Evolutionary conservation across 2,329 filamentous ascomycete genomes (phyloP).

Genomic region (Curvularia sp.): DNA sequence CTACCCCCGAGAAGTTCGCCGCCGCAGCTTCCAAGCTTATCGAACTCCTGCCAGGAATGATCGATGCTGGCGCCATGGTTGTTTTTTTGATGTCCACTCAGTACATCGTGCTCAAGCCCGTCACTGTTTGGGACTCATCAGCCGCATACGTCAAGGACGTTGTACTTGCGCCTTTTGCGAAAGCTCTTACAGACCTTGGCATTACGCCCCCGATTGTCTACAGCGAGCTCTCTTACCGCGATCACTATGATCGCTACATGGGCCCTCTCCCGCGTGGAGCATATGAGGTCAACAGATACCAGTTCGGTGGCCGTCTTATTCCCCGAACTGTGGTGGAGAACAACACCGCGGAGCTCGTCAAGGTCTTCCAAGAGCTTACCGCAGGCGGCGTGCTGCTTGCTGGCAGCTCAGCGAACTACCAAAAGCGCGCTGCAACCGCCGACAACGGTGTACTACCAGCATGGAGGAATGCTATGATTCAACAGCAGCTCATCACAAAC

Average conservation of each 20-base stretch:
- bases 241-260: conserved; percentile 36
- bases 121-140: conserved; percentile 16
- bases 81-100: conserved; percentile 25
- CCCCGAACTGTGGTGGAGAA: conserved; percentile 27
- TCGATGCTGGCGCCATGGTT: conserved; percentile 32
- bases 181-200: conserved; percentile 23
- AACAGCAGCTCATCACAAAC: conserved; percentile 31
- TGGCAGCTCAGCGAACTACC: conserved; percentile 27
- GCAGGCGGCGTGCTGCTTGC: conserved; percentile 27
- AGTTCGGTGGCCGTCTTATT: conserved; percentile 33
- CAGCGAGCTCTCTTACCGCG: conserved; percentile 30
- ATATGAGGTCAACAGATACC: conserved; percentile 27
- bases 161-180: conserved; percentile 33
- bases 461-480: conserved; percentile 32
- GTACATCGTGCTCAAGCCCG: conserved; percentile 17
- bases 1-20: conserved; percentile 26
- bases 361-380: conserved; percentile 22
- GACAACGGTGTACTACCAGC: conserved; percentile 36
- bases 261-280: conserved; percentile 38
- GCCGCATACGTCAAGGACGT: conserved; percentile 28
- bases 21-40: conserved; percentile 20
- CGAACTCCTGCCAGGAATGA: conserved; percentile 28
- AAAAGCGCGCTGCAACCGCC: conserved; percentile 19
- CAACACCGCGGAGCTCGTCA: conserved; percentile 25
- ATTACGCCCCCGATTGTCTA: conserved; percentile 34